Evolutionary conservation across 2,329 filamentous ascomycete species (phyloP), one percentile per base, ranked within the genome.

Genomic region (Penicillium sp.): DNA sequence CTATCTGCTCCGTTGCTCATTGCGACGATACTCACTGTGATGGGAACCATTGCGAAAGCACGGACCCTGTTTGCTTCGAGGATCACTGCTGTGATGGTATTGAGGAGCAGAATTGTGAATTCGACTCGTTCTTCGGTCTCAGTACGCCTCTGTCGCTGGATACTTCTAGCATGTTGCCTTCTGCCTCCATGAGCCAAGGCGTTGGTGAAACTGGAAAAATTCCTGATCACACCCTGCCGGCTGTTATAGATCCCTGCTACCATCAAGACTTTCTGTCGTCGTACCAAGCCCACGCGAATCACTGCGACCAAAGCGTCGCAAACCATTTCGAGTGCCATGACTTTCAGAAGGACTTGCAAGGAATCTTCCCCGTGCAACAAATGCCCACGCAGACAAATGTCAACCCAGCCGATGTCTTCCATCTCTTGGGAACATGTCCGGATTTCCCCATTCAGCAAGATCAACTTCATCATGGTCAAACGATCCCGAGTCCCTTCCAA

Each of bases 31-130:
- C 47, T 16, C 51, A 66, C 42, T 72, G 61, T 45, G 57, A 57
- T 19, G 60, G 64, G 44, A 27, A 58, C 19, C 59, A 70, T 43
- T 74, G 72, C 58, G 64, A 70, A 46, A 68, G 52, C 35, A 63
- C 66, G n/a, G 70, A 69, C 4, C 66, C 71, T 24, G 64, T 69
- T 45, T 78, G 76, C 59, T 77, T 76, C 45, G 74, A 77, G 42
- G 65, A 72, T 9, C 71, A 74, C 55, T 77, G 74, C 56, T 75
- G 65, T 33, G 65, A 64, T 13, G 60, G 62, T 22, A 56, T 56
- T 6, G 60, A 67, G 11, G 54, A 50, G 51, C 50, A 64, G 33
- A 68, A 71, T 22, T 69, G 71, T 31, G 64, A 57, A 24, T 64
- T 75, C 42, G 71, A 73, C 22, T 63, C 67, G 13, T 56, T 75